These are phyloP conservation scores for Ogataea salicorniae DNA, from an alignment of 805 yeast species.

Conservation along the genomic window DNA sequence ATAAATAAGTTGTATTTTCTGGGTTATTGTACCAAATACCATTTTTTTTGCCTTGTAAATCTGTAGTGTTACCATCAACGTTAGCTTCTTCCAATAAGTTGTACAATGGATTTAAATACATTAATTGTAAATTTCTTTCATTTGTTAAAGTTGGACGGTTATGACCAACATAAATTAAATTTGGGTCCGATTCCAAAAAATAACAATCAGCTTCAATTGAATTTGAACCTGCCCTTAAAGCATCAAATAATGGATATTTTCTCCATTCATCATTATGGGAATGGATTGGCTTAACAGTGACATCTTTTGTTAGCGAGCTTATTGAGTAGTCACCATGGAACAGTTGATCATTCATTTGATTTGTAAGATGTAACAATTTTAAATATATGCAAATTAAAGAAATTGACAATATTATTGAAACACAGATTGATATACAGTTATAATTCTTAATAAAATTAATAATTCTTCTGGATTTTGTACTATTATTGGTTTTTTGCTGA, in stretches of 20 bases:
- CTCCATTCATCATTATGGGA: slow-evolving; percentile 74
- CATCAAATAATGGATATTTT: slow-evolving; percentile 50
- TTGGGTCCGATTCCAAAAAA: slow-evolving; percentile 32
- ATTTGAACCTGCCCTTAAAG: slow-evolving; percentile 44
- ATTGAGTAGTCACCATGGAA: slow-evolving; percentile 3
- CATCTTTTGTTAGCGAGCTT: slow-evolving; percentile 23
- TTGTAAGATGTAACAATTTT: slow-evolving; percentile 2
- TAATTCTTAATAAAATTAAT: slow-evolving; percentile 1
- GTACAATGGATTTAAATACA: slow-evolving; percentile 52
- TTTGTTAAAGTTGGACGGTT: slow-evolving; percentile 38
- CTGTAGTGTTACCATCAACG: not conserved
- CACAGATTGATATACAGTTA: slow-evolving; percentile 4
- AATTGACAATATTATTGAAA: slow-evolving; percentile 6
- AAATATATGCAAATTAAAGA: slow-evolving; percentile 9
- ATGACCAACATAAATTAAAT: slow-evolving; percentile 58
- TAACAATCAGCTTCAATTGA: slow-evolving; percentile 69
- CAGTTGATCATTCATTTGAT: slow-evolving; percentile 5
- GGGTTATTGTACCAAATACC: slow-evolving; percentile 43
- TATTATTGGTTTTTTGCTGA: not conserved
- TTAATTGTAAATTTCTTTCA: slow-evolving; percentile 39
- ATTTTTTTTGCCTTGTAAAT: slow-evolving; percentile 5
- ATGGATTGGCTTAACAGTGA: slow-evolving; percentile 38
- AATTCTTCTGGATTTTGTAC: not conserved
- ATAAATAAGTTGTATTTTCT: slow-evolving; percentile 47
- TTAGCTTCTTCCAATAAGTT: slow-evolving; percentile 46